A percentile compares a stretch with the other conserved stretches of the same genome.
Conservation (phyloP, 2,329 filamentous ascomycete species). For the Sphaerostilbella broomeana region DNA sequence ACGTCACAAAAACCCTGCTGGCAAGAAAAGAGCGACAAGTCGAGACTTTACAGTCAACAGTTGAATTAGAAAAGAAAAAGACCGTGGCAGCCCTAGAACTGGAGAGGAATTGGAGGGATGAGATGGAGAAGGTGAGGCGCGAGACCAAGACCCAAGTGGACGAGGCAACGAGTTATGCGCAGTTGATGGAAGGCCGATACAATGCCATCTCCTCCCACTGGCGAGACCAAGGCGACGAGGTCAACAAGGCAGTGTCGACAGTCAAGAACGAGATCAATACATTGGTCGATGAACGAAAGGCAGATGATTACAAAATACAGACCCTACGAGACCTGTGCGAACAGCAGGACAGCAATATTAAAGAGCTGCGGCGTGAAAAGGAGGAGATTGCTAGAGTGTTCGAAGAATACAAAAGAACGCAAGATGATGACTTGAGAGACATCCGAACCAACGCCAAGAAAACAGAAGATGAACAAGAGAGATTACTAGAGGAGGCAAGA, state of each 20-base stretch:
- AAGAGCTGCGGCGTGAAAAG: constrained; percentile 54
- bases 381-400: constrained; percentile 54
- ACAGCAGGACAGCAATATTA: constrained; percentile 64
- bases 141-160: constrained; percentile 59
- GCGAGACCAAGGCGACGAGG: constrained; percentile 59
- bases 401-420: constrained; percentile 56
- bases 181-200: constrained; percentile 64
- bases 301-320: constrained; percentile 57
- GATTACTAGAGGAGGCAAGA: constrained; percentile 50
- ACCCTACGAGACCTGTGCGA: constrained; percentile 63
- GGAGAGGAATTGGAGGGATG: constrained; percentile 55
- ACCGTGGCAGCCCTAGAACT: constrained; percentile 52
- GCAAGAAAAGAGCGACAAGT: constrained; percentile 69
- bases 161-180: constrained; percentile 56
- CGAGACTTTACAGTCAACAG: constrained; percentile 56
- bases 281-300: constrained; percentile 48
- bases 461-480: constrained; percentile 56
- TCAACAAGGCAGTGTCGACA: constrained; percentile 44
- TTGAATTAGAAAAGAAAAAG: constrained; percentile 59
- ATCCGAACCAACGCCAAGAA: constrained; percentile 52
- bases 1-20: constrained; percentile 63
- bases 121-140: constrained; percentile 55
- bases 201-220: constrained; percentile 60
- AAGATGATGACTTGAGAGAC: constrained; percentile 52
- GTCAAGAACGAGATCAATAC: constrained; percentile 48